Base-by-base conservation (phyloP, 1,284 basidiomycete species). In the Cerrena zonata region DNA sequence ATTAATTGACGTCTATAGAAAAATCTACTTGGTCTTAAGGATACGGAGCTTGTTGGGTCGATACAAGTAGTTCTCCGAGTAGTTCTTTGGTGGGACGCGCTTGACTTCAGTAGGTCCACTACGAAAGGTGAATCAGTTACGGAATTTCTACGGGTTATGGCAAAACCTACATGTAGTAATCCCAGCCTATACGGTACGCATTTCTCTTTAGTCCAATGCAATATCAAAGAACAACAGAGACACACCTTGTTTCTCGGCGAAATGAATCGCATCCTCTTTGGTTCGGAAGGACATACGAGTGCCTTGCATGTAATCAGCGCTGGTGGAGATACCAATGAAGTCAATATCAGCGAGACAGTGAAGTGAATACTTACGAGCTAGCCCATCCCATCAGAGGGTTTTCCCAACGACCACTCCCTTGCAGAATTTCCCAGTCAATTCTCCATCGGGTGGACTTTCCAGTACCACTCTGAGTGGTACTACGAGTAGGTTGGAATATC, bases 341-440 rank as follows among this genome's bases (percentile, higher is more conserved):
- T 34, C 34, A 42, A 18, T 26, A 23, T 42, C 22, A 37, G 46
- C n/a, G 45, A 19, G 47, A 34, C 23, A 3, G 41, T 27, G 24
- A 42, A 11, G 5, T 18, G 41, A 25, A 30, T 4, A 77, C 86
- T 70, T 65, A 92, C 90, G 86, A 90, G 71, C 85, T 89, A 1
- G 94, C 94, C 81, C 84, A 99, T 50, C 95, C 95, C 91, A 99
- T 99, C 61, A 99, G 70, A n/a, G 93, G 92, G 67, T 98, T 98
- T 78, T 97, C 94, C 95, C 95, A 99, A 54, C 95, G 80, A 12
- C 90, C 94, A 27, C 80, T 85, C 40, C 94, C 92, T 57, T 84
- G 84, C 18, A 98, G 74, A 52, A 86, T 86, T 62, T 99, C 95
- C 76, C 88, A 99, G 71, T 99, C 95, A 63, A 99, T 84, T 57